These are phyloP conservation scores for Skeletonema potamos DNA, from an alignment of 108 stramenopile species.

Conservation along the genomic window DNA sequence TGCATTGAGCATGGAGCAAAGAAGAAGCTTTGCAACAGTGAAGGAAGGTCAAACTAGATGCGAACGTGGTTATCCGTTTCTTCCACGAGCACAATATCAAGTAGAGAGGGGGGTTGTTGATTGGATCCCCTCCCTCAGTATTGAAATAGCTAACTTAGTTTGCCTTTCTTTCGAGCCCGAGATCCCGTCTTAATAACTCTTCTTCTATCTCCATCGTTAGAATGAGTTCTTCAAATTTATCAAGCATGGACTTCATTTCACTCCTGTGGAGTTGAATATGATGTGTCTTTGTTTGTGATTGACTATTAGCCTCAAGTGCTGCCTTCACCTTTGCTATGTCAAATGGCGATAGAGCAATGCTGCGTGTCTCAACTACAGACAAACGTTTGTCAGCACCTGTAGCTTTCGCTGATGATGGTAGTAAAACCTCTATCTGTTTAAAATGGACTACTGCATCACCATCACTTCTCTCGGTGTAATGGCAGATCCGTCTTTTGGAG, in stretches of 20 bases:
- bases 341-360: slow-evolving; percentile 24
- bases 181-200: not conserved
- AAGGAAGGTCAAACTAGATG: slow-evolving; percentile 36
- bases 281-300: not conserved
- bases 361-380: not conserved
- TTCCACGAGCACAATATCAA: slow-evolving; percentile 2
- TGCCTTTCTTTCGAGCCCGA: not conserved
- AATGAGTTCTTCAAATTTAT: not conserved
- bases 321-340: slow-evolving; percentile 19
- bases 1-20: no score
- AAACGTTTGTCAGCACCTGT: not conserved
- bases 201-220: slow-evolving; percentile 11
- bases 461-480: slow-evolving; percentile 21
- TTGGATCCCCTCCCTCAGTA: not conserved
- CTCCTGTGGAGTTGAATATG: not conserved
- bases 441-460: slow-evolving; percentile 8
- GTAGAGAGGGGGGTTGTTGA: not conserved
- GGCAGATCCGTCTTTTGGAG: not conserved
- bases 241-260: not conserved
- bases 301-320: slow-evolving; percentile 5
- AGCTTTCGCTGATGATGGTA: not conserved
- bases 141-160: not conserved
- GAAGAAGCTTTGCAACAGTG: no score
- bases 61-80: slow-evolving; percentile 5
- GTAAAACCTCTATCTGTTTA: slow-evolving; percentile 10